Conservation (phyloP, 768 basidiomycete genomes). For the Lentinula raphanica region DNA sequence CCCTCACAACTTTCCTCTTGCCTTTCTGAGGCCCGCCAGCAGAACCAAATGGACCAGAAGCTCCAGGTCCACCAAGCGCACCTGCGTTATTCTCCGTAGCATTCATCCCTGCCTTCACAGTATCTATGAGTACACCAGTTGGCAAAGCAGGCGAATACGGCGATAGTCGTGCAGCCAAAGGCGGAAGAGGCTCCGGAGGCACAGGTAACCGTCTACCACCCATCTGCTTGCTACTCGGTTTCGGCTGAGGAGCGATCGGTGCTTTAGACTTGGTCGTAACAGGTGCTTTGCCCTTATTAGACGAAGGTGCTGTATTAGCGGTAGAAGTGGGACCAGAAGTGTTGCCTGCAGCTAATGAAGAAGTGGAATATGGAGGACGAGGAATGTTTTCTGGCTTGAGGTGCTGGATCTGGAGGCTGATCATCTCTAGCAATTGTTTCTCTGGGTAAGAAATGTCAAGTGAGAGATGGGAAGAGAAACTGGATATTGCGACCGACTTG, state of each 20-base stretch:
- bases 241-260: constrained; percentile 12
- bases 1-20: constrained; percentile 75
- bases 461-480: background rate
- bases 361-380: constrained; percentile 51
- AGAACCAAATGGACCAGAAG: constrained; percentile 20
- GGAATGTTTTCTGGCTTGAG: constrained; percentile 69
- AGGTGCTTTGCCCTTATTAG: constrained; percentile 48
- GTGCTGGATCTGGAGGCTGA: constrained; percentile 68
- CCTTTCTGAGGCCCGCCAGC: constrained; percentile 54
- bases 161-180: constrained; percentile 69
- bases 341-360: constrained; percentile 21
- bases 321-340: constrained; percentile 21
- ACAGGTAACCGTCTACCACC: constrained; percentile 51
- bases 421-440: constrained; percentile 72
- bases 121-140: constrained; percentile 73
- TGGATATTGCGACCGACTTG: constrained; percentile 47
- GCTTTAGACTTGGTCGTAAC: constrained; percentile 40
- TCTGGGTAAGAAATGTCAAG: constrained; percentile 38
- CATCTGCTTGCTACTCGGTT: constrained; percentile 26
- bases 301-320: constrained; percentile 21
- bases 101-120: constrained; percentile 83
- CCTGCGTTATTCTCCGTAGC: constrained; percentile 46
- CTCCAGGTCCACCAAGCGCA: constrained; percentile 26
- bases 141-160: constrained; percentile 76
- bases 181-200: constrained; percentile 73